Evolutionary conservation across 257 asterid species (phyloP).

Genomic region (Thymus quinquecostatus): DNA sequence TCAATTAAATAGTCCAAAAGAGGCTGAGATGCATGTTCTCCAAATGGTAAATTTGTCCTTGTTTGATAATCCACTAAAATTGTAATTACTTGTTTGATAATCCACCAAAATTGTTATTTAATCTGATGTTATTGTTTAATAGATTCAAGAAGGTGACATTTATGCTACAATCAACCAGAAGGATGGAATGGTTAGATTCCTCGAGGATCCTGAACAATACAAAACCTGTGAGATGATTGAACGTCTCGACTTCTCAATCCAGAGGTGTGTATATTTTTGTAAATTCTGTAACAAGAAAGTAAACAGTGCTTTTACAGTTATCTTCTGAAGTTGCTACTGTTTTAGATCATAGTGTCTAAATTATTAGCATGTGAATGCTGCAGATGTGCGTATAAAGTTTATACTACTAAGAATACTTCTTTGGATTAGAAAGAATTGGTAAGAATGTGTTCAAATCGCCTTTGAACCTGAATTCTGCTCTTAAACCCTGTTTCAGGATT

Average conservation of each 20-base stretch:
- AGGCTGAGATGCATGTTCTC: conserved; percentile 98
- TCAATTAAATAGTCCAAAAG: conserved; percentile 75
- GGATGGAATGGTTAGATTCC: conserved; percentile 99
- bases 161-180: conserved; percentile 95
- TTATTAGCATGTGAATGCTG: not conserved
- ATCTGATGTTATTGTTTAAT: conserved; percentile 8
- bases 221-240: conserved; percentile 95
- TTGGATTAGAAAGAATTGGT: not conserved
- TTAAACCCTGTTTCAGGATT: conserved; percentile 57
- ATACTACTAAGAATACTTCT: not conserved
- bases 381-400: not conserved
- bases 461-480: not conserved
- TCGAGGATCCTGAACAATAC: conserved; percentile 98
- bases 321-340: not conserved
- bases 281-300: not conserved
- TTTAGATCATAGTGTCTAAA: not conserved
- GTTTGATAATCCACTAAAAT: conserved; percentile 5
- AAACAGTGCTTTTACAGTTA: not conserved
- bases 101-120: conserved; percentile 9
- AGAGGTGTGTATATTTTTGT: conserved; percentile 54
- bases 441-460: not conserved
- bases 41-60: conserved; percentile 69
- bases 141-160: conserved; percentile 97
- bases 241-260: conserved; percentile 82
- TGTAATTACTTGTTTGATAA: not conserved